These are phyloP conservation scores for Starmera caribaea DNA, from an alignment of 805 yeast species.

Conservation along the genomic window DNA sequence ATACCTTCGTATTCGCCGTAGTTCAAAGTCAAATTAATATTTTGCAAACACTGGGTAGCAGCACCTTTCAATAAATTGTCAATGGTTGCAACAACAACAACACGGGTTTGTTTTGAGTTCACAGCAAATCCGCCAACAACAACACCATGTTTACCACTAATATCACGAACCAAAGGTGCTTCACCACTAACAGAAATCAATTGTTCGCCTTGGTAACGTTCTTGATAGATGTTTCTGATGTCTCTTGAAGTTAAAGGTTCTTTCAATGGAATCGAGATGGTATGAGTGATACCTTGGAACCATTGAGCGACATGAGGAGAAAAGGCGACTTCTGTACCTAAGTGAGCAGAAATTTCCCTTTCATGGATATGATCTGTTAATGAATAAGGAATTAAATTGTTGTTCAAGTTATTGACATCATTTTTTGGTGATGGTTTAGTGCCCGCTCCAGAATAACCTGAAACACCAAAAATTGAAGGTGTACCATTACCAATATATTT, in stretches of 20 bases:
- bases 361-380: conserved; percentile 97
- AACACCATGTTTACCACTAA: conserved; percentile 90
- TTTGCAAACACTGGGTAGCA: conserved; percentile 96
- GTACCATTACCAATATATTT: conserved; percentile 49
- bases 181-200: conserved; percentile 82
- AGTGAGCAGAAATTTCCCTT: conserved; percentile 75
- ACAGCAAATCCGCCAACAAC: conserved; percentile 95
- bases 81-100: conserved; percentile 89
- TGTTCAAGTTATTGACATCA: conserved; percentile 60
- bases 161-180: conserved; percentile 86
- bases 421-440: conserved; percentile 97
- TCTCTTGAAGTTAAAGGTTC: conserved; percentile 67
- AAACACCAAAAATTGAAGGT: conserved; percentile 89
- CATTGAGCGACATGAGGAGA: conserved; percentile 98
- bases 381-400: conserved; percentile 91
- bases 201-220: conserved; percentile 79
- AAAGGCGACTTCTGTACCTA: conserved; percentile 77
- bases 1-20: conserved; percentile 95
- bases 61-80: conserved; percentile 97
- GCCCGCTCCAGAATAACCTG: conserved; percentile 99
- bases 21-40: conserved; percentile 81
- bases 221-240: conserved; percentile 76
- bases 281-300: conserved; percentile 97
- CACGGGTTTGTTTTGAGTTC: conserved; percentile 78
- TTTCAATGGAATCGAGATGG: conserved; percentile 82